Evolutionary conservation across 768 basidiomycete genomes (phyloP).

Genomic region (Kwoniella europaea): DNA sequence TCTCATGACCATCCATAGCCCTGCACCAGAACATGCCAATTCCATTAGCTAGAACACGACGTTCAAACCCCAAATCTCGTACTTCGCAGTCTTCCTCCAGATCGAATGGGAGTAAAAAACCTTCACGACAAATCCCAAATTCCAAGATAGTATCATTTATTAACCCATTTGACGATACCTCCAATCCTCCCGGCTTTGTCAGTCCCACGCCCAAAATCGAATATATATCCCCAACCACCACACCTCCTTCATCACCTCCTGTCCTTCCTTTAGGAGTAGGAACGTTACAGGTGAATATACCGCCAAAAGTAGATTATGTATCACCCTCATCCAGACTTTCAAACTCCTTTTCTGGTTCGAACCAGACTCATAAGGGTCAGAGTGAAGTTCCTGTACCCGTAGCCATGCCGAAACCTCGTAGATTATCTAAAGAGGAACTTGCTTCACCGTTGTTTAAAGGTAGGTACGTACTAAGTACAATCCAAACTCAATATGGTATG

Average conservation of each 20-base stretch:
- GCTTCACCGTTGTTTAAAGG: not conserved
- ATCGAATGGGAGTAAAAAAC: not conserved
- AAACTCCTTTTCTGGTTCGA: not conserved
- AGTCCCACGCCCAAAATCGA: not conserved
- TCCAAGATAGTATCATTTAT: not conserved
- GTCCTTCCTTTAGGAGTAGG: not conserved
- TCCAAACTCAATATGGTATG: not conserved
- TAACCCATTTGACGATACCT: not conserved
- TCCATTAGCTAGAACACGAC: not conserved
- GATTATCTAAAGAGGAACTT: conserved; percentile 5
- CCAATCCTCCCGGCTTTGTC: not conserved
- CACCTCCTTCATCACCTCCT: not conserved
- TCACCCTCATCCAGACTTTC: not conserved
- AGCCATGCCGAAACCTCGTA: not conserved
- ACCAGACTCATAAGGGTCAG: not conserved
- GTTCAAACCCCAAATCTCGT: not conserved
- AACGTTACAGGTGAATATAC: not conserved
- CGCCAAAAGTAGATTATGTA: not conserved
- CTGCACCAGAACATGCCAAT: not conserved
- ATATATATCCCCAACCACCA: not conserved
- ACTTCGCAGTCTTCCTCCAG: not conserved
- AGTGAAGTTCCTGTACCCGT: not conserved
- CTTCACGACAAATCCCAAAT: not conserved
- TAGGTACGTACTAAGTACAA: not conserved
- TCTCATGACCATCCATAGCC: not conserved